Evolutionary conservation across 768 basidiomycete genomes (phyloP).

Genomic region (Suillus americanus): DNA sequence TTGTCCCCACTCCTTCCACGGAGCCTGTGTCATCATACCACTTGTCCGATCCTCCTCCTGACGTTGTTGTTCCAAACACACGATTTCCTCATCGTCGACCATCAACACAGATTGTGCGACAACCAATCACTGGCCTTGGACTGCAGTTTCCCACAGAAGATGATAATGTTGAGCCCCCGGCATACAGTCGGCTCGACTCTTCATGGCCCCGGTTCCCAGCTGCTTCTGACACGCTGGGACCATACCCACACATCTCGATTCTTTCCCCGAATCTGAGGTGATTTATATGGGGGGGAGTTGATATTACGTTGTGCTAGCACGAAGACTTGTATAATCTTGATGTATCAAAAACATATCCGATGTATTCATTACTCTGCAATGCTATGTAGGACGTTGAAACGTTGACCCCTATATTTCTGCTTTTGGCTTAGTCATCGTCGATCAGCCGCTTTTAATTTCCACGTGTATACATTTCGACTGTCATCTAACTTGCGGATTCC

Average conservation of each 20-base stretch:
- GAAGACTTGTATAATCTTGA: neutral
- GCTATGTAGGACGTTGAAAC: neutral
- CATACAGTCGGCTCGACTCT: slow-evolving; percentile 30
- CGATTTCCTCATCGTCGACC: neutral
- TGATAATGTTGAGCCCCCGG: slow-evolving; percentile 18
- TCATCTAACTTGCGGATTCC: neutral
- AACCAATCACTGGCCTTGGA: neutral
- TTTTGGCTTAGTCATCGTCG: neutral
- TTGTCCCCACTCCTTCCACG: neutral
- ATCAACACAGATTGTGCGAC: neutral
- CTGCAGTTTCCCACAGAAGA: slow-evolving; percentile 8
- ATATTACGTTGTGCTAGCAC: neutral
- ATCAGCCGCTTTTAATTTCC: no score
- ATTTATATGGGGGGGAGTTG: neutral
- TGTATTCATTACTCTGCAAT: neutral
- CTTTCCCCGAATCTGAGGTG: slow-evolving; percentile 2
- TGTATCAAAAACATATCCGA: neutral
- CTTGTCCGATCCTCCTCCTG: neutral
- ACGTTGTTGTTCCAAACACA: neutral
- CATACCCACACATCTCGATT: slow-evolving; percentile 25
- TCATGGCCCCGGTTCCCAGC: slow-evolving; percentile 17
- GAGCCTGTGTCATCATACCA: neutral
- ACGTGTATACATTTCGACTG: neutral
- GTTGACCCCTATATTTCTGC: neutral
- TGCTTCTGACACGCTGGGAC: slow-evolving; percentile 23